Base-by-base conservation (phyloP, 495 filamentous ascomycete species). In the Daldinia loculata region DNA sequence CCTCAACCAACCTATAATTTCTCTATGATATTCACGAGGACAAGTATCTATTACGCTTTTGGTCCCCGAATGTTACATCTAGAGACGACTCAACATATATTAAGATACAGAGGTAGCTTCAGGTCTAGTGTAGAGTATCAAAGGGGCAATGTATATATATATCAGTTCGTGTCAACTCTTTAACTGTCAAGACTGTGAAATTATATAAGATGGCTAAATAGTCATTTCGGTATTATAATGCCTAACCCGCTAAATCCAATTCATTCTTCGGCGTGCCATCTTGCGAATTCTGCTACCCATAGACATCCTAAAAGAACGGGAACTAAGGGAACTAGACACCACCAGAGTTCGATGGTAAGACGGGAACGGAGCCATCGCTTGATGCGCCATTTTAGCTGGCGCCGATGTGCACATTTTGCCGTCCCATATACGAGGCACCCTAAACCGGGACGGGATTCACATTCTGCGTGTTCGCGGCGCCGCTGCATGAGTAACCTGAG, bases 381-480 rank as follows among this genome's bases (percentile, higher is more conserved):
- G 24, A 80, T 36, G 50, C 81, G 67, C 17, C 70, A 73, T 34
- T 45, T 65, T 1, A 81, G 61, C 65, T 74, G 74, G 12, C 76
- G 73, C 6, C 73, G 63, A 30, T 84, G 80, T 3, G 74, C 51
- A 38, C 85, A 87, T 0, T 67, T 76, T 8, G 60, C 70, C 2
- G 84, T 87, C 7, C 84, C 85, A 36, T 83, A 85, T 9, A 87
- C 78, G 22, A 87, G 72, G 66, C 85, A 87, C 1, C 84, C 85
- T 19, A 86, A 70, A 4, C 84, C 85, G 8, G 81, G 82, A 27
- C 82, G 79, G 3, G 80, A 82, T 63, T 87, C 84, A 66, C 84
- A 87, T 72, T 86, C 85, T 4, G 81, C 71, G 60, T 87, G 85
- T 65, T 86, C 82, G 60, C 85, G 76, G 45, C 85, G 74, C 19